Conservation (phyloP, 2,329 filamentous ascomycete genomes). For the Colletotrichum scovillei region DNA sequence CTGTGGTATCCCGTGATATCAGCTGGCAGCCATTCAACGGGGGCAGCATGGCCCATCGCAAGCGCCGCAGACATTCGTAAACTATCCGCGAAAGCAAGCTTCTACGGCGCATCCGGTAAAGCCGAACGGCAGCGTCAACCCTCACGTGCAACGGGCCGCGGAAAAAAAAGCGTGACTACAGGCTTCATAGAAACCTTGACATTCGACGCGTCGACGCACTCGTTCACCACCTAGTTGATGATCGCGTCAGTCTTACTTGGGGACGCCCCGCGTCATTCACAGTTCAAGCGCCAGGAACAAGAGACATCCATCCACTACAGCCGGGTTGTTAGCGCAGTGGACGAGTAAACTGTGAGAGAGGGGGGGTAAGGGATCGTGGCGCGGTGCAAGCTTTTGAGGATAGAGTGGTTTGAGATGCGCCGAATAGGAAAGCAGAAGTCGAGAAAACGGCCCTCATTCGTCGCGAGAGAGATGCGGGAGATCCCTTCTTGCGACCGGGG, state of each 20-base stretch:
- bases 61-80: not conserved
- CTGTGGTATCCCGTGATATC: not conserved
- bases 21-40: not conserved
- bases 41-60: not conserved
- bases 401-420: not conserved
- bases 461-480: conserved; percentile 18
- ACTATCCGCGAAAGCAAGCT: not conserved
- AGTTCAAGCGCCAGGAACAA: conserved; percentile 32
- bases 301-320: conserved; percentile 21
- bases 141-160: not conserved
- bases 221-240: not conserved
- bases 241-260: not conserved
- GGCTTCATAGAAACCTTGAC: not conserved
- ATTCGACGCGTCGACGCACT: not conserved
- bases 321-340: not conserved
- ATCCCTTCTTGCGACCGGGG: conserved; percentile 35
- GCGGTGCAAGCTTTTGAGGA: conserved; percentile 1
- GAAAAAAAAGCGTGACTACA: not conserved
- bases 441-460: conserved; percentile 38
- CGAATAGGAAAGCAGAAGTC: conserved; percentile 39
- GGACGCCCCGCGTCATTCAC: not conserved
- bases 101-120: not conserved
- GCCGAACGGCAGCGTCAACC: not conserved
- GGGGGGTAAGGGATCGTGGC: not conserved
- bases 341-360: not conserved